Evolutionary conservation across 768 basidiomycete genomes (phyloP).

Genomic region (Glaciozyma antarctica): DNA sequence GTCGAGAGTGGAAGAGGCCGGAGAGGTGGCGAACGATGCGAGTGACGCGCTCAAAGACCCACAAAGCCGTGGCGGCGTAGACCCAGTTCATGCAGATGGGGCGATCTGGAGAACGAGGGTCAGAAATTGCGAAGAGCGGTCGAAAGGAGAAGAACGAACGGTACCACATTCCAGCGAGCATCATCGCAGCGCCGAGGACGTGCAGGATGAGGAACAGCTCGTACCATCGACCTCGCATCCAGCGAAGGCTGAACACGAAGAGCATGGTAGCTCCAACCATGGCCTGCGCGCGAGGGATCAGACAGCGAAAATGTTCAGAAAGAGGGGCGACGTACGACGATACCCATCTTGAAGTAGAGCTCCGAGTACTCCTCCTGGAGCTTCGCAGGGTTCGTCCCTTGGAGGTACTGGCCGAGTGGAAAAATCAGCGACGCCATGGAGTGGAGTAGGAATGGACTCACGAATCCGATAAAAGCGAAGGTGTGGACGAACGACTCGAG

Average conservation of each 20-base stretch:
- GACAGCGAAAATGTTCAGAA: not conserved
- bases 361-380: slow-evolving; percentile 10
- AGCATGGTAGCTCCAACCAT: not conserved
- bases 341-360: slow-evolving; percentile 17
- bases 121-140: not conserved
- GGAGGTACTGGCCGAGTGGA: not conserved
- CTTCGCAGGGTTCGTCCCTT: not conserved
- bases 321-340: slow-evolving; percentile 7
- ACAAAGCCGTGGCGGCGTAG: slow-evolving; percentile 13
- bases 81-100: slow-evolving; percentile 17
- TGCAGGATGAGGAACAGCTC: slow-evolving; percentile 26
- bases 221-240: not conserved
- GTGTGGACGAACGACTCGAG: slow-evolving; percentile 20
- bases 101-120: slow-evolving; percentile 10
- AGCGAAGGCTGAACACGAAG: not conserved
- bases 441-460: not conserved
- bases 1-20: slow-evolving; percentile 1
- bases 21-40: slow-evolving; percentile 11
- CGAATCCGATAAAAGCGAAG: slow-evolving; percentile 13
- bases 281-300: not conserved
- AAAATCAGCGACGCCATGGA: not conserved
- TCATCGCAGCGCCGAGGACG: slow-evolving; percentile 18
- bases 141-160: slow-evolving; percentile 2
- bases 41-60: slow-evolving; percentile 20
- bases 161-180: slow-evolving; percentile 26